These are phyloP conservation scores for Erigeron philadelphicus DNA, from an alignment of 140 eudicot genomes.

Conservation along the genomic window DNA sequence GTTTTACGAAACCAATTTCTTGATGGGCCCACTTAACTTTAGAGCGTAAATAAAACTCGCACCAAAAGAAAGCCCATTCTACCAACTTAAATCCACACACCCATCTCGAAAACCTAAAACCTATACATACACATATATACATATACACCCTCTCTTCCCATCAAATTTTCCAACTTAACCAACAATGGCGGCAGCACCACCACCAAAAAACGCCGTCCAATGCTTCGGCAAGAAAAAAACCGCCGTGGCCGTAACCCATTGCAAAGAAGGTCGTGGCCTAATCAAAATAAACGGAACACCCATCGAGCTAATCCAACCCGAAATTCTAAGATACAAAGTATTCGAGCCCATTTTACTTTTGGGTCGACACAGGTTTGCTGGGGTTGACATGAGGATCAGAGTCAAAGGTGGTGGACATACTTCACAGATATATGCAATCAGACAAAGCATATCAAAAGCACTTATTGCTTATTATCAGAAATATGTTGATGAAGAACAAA, in stretches of 20 bases:
- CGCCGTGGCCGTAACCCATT: slow-evolving; percentile 54
- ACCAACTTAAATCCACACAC: too few species aligned
- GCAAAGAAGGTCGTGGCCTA: slow-evolving; percentile 40
- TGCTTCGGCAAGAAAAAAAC: slow-evolving; percentile 61
- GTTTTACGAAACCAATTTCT: too few species aligned
- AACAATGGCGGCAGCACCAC: slow-evolving; percentile 29
- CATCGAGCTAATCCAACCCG: slow-evolving; percentile 48
- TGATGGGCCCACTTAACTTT: too few species aligned
- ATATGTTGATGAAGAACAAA: slow-evolving; percentile 45
- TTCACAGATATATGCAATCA: slow-evolving; percentile 38
- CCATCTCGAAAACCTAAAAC: too few species aligned
- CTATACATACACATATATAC: too few species aligned
- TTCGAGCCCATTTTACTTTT: slow-evolving; percentile 47
- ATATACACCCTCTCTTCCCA: too few species aligned
- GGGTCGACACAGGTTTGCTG: slow-evolving; percentile 44
- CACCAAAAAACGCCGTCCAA: slow-evolving; percentile 40
- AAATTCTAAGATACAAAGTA: slow-evolving; percentile 51
- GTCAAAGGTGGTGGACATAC: slow-evolving; percentile 51
- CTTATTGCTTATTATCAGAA: slow-evolving; percentile 53
- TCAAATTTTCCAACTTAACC: neutral
- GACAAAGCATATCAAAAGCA: slow-evolving; percentile 47
- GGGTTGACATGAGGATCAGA: slow-evolving; percentile 53
- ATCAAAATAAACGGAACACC: slow-evolving; percentile 47
- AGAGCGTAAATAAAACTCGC: too few species aligned
- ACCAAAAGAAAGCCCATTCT: too few species aligned